phyloP scores from a whole-genome alignment of 345 rosid species.

The Brassica rapa region DNA sequence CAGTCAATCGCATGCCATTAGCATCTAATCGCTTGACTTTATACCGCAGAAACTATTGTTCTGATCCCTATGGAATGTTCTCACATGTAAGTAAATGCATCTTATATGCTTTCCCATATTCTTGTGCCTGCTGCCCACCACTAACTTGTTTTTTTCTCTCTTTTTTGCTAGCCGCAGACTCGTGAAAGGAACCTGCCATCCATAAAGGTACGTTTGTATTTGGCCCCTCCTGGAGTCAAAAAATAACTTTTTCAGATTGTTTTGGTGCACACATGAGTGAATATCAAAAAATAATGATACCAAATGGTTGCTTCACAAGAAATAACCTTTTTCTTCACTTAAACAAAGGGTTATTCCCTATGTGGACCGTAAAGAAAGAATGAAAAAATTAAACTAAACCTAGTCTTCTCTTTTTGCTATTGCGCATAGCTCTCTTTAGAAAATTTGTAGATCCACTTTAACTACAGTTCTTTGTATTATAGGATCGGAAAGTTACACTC shows the following conservation, averaged over 20 bases:
- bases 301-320: conserved; percentile 40
- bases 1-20: conserved; percentile 20
- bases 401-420: conserved; percentile 34
- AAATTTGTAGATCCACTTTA: conserved; percentile 29
- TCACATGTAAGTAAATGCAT: conserved; percentile 33
- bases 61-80: conserved; percentile 36
- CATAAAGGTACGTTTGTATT: conserved; percentile 13
- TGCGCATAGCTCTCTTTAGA: conserved; percentile 33
- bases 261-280: conserved; percentile 30
- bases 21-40: conserved; percentile 29
- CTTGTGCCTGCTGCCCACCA: conserved; percentile 31
- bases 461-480: conserved; percentile 25
- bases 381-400: conserved; percentile 23
- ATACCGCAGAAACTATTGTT: conserved; percentile 34
- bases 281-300: conserved; percentile 42
- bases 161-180: conserved; percentile 29
- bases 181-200: conserved; percentile 31
- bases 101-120: conserved; percentile 36
- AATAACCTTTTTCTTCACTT: conserved; percentile 27
- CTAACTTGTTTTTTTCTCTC: conserved; percentile 36
- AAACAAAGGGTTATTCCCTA: conserved; percentile 19
- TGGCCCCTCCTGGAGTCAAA: conserved; percentile 30
- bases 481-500: conserved; percentile 21
- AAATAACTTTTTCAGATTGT: conserved; percentile 15
- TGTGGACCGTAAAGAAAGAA: conserved; percentile 28